Conservation (phyloP, 2,329 filamentous ascomycete species). For the Neopestalotiopsis clavispora region DNA sequence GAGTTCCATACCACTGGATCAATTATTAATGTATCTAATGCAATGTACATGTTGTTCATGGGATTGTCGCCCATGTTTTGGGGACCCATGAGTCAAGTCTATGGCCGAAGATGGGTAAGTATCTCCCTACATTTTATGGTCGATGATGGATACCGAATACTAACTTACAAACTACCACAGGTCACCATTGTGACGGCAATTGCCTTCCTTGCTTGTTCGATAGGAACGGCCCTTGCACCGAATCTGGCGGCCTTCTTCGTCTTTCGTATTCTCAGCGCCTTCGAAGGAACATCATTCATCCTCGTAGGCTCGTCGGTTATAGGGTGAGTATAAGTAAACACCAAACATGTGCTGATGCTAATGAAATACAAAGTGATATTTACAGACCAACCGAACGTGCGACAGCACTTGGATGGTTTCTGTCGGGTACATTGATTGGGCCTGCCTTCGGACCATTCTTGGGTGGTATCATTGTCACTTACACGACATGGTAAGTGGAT, state of each 20-base stretch:
- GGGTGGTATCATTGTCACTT: constrained; percentile 79
- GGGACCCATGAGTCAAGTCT: constrained; percentile 72
- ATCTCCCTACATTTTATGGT: background rate
- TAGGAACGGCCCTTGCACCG: constrained; percentile 74
- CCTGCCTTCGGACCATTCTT: constrained; percentile 74
- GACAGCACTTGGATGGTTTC: constrained; percentile 75
- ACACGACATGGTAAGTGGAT: constrained; percentile 57
- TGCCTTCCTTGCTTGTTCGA: constrained; percentile 71
- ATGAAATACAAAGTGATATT: constrained; percentile 51
- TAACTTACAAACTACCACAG: constrained; percentile 37
- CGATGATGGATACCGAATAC: background rate
- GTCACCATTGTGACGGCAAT: constrained; percentile 63
- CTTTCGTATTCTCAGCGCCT: constrained; percentile 75
- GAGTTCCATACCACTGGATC: constrained; percentile 69
- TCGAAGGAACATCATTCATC: constrained; percentile 76
- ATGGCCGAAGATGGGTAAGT: constrained; percentile 61
- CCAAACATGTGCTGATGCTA: constrained; percentile 5
- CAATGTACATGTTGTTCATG: constrained; percentile 74
- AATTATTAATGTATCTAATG: constrained; percentile 76
- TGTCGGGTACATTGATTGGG: constrained; percentile 73
- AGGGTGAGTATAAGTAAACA: constrained; percentile 52
- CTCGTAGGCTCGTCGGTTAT: constrained; percentile 74
- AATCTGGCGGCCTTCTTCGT: constrained; percentile 75
- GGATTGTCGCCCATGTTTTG: constrained; percentile 72
- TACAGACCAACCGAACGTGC: constrained; percentile 71